Evolutionary conservation across 1,139 yeast genomes (phyloP).

Genomic region (Scheffersomyces lignicola): DNA sequence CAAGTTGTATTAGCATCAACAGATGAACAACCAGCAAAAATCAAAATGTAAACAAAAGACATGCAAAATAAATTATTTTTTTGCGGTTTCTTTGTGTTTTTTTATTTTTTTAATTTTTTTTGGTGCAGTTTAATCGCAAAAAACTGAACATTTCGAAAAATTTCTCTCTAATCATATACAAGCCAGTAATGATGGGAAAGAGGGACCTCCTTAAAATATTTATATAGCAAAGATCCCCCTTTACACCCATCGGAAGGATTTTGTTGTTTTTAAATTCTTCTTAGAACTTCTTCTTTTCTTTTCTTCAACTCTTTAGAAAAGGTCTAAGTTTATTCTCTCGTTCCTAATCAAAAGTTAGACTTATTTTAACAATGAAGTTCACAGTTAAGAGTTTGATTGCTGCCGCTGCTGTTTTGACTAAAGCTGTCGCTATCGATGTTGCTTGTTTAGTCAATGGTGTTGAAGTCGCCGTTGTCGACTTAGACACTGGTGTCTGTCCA

Average conservation of each 20-base stretch:
- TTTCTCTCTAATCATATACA: neutral
- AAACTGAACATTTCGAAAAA: neutral
- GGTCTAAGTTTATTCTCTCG: conserved; percentile 4
- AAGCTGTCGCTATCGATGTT: conserved; percentile 31
- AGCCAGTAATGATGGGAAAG: conserved; percentile 1
- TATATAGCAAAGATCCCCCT: conserved; percentile 4
- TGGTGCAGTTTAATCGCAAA: neutral
- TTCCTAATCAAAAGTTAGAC: conserved; percentile 3
- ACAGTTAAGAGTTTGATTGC: conserved; percentile 12
- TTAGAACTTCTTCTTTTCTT: conserved; percentile 2
- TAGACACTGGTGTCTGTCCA: conserved; percentile 43
- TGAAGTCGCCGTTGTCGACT: conserved; percentile 36
- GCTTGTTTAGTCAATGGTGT: conserved; percentile 39
- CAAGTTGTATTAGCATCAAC: no score
- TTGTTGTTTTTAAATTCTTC: neutral
- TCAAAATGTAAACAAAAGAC: neutral
- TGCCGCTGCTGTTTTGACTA: conserved; percentile 20
- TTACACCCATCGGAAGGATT: no score
- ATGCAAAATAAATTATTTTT: neutral
- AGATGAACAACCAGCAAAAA: conserved; percentile 1
- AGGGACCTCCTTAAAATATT: conserved; percentile 1
- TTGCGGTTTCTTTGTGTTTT: neutral
- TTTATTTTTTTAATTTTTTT: conserved; percentile 1
- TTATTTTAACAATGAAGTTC: conserved; percentile 8
- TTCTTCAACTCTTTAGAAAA: conserved; percentile 2